Conservation (phyloP, 371 early-diverging fungal species). For the Mucor circinelloides region DNA sequence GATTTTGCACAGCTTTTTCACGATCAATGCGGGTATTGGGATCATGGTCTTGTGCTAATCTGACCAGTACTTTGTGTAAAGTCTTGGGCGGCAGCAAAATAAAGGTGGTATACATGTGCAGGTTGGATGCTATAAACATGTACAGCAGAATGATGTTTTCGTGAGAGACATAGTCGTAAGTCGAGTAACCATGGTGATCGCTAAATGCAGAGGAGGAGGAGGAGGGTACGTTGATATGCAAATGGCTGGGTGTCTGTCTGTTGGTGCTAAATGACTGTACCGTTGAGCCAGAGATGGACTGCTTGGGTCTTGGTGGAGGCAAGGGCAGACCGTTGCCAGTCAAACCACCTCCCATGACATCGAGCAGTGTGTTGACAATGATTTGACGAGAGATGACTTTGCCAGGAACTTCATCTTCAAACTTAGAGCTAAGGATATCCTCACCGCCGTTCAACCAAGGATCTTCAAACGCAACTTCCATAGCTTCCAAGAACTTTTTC, state of each 20-base stretch:
- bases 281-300: constrained; percentile 48
- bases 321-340: constrained; percentile 34
- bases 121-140: constrained; percentile 69
- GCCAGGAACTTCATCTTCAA: constrained; percentile 61
- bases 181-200: constrained; percentile 4
- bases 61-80: constrained; percentile 60
- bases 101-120: constrained; percentile 67
- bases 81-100: constrained; percentile 62
- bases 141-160: constrained; percentile 62
- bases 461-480: constrained; percentile 74
- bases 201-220: neutral
- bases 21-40: constrained; percentile 62
- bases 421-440: constrained; percentile 49
- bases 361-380: constrained; percentile 72
- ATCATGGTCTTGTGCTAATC: constrained; percentile 59
- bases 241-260: neutral
- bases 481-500: constrained; percentile 65
- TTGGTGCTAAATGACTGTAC: constrained; percentile 39
- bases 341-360: constrained; percentile 55
- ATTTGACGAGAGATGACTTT: constrained; percentile 74
- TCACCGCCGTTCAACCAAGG: constrained; percentile 69
- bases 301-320: constrained; percentile 43
- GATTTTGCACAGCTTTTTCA: constrained; percentile 66
- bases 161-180: constrained; percentile 25
- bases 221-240: constrained; percentile 20